Evolutionary conservation across 2,329 filamentous ascomycete genomes (phyloP), one percentile per base, ranked within the genome.

Genomic region (Neoarthrinium moseri): DNA sequence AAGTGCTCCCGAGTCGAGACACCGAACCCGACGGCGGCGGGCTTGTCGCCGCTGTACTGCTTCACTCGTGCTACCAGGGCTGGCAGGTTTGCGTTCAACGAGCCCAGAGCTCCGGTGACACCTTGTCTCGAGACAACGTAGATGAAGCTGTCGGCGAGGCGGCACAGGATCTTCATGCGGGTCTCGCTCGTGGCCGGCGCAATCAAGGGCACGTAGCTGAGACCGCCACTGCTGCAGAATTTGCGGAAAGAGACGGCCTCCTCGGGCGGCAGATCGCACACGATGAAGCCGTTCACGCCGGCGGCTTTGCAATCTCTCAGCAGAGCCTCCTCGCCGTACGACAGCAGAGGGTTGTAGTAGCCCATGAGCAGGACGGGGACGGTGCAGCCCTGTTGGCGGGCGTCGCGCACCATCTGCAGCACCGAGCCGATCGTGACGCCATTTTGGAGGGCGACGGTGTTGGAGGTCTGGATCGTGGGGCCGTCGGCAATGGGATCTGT

Each of bases 101-200:
- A 84, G 26, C 91, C 91, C 1, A 84, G 86, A 12, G 91, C 94
- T 58, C 94, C 94, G 8, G 94, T 99, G 46, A 97, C 92, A 58
- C 94, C 94, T 87, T 96, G 95, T 58, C 92, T 81, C 21, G 92
- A 97, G 46, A 99, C 94, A 51, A 99, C 91, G 66, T 99, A 99
- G 71, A 99, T 95, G 74, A 97, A 99, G 4, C 91, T 96, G 70
- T 97, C 92, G 62, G 94, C 94, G 52, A 99, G 92, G 66, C 89
- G 84, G 80, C 94, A 99, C 11, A 99, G 85, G 32, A 96, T 80
- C 71, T 89, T 92, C 91, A 99, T 96, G 60, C 94, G 88, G 54
- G 83, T 78, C 58, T 96, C 91, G 6, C 91, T 96, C 2, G 94
- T 97, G 10, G 91, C 84, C 6, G 94, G 94, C 1, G 94, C 92